Conservation (phyloP, 306 rosid species). For the Astragalus glycyphyllos region DNA sequence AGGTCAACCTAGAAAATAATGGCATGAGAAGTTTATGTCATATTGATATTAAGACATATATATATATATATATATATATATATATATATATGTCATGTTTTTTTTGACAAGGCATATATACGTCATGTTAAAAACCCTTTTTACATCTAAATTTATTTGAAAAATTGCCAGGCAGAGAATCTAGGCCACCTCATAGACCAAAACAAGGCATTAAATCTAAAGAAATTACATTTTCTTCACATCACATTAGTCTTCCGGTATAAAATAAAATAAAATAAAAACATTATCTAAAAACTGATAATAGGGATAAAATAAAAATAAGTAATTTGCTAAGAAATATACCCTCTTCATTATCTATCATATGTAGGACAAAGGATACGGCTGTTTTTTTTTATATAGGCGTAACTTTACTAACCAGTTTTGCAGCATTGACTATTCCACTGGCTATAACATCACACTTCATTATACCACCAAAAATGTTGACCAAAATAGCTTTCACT, state of each 20-base stretch:
- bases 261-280: slow-evolving; percentile 24
- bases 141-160: not conserved
- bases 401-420: slow-evolving; percentile 58
- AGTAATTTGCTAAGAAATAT: slow-evolving; percentile 5
- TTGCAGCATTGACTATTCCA: slow-evolving; percentile 99
- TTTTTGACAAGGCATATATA: slow-evolving; percentile 28
- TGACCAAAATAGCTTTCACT: slow-evolving; percentile 97
- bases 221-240: slow-evolving; percentile 19
- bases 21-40: slow-evolving; percentile 36
- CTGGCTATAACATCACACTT: slow-evolving; percentile 97
- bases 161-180: slow-evolving; percentile 16
- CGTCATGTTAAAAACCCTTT: not conserved
- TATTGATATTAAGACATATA: slow-evolving; percentile 24
- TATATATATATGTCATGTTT: too few relatives aligned
- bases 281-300: slow-evolving; percentile 16
- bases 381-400: not conserved
- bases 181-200: slow-evolving; percentile 25
- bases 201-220: slow-evolving; percentile 27
- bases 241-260: slow-evolving; percentile 1
- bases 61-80: too few relatives aligned
- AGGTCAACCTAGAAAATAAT: slow-evolving; percentile 67
- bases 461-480: slow-evolving; percentile 99
- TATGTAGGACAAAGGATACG: slow-evolving; percentile 24
- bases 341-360: slow-evolving; percentile 17
- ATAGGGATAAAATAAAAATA: slow-evolving; percentile 1